Evolutionary conservation across 2,329 filamentous ascomycete genomes (phyloP), one percentile per base, ranked within the genome.

Genomic region (Cladosporium sp.): DNA sequence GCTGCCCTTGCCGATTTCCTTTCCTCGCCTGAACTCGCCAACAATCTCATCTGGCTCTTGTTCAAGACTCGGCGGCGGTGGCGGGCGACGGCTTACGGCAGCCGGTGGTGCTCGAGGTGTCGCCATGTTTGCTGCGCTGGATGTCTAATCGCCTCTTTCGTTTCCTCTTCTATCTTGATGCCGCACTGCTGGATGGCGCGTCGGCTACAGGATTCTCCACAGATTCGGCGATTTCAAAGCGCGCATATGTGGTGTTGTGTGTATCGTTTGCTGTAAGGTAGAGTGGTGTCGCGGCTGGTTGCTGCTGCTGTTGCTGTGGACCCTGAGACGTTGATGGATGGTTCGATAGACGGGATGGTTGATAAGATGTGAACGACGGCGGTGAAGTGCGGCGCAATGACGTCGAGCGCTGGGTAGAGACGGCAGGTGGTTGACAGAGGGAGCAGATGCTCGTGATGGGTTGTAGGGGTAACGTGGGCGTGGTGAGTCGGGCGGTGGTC

Each of bases 1-100:
- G 82, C 95, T 98, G 69, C 95, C 95, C 81, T 95, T 95, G 69
- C 95, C 95, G 77, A 98, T 97, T 81, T 97, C 92, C 72, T 91
- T 89, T 72, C 93, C 87, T 74, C 94, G 89, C 73, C 86, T 86
- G 79, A 96, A 97, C 74, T 90, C 88, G 71, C 93, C 92, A 73
- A 95, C 84, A 55, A 80, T 77, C 72, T 72, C 76, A 70, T 73
- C 78, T 60, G 71, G 78, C 73, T 75, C 74, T 64, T 67, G 67
- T 63, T 75, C 78, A 69, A 77, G 65, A 37, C 64, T 68, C 49
- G 68, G 64, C 23, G 67, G 65, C 28, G 60, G 69, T 31, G 73
- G 73, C 63, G 77, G 74, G 69, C 78, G 74, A 68, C 77, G 76
- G 68, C 76, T 74, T 57, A 69, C 69, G 50, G 71, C 69, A 50